Conservation (phyloP, 768 basidiomycete genomes). For the Phallus indusiatus region DNA sequence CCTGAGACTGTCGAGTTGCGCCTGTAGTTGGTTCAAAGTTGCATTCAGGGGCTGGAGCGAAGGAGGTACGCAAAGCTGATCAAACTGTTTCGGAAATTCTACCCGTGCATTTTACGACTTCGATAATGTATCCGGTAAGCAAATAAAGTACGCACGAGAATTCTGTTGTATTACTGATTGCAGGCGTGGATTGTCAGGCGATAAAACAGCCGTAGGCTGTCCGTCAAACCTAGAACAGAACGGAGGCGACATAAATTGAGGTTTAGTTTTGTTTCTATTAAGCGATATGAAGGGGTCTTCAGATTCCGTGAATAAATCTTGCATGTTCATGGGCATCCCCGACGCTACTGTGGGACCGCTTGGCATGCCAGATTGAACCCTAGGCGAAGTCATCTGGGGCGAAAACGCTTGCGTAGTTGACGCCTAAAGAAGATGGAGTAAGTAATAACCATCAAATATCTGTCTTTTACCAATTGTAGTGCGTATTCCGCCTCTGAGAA, state of each 20-base stretch:
- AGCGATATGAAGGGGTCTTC: neutral
- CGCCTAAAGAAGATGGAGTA: neutral
- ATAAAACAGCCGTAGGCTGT: neutral
- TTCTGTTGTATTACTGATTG: neutral
- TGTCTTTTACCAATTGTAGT: neutral
- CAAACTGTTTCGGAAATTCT: neutral
- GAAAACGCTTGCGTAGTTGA: too few relatives aligned
- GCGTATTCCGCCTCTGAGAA: neutral
- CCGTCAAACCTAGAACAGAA: neutral
- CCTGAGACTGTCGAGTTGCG: slow-evolving; percentile 3
- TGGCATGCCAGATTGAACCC: neutral
- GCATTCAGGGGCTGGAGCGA: slow-evolving; percentile 1
- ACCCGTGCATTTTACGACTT: too few relatives aligned
- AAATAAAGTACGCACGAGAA: neutral
- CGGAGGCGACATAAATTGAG: neutral
- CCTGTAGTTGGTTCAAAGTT: slow-evolving; percentile 1
- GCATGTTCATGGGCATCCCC: neutral
- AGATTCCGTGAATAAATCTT: neutral
- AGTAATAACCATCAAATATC: neutral
- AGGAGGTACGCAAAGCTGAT: neutral
- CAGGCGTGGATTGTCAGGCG: neutral
- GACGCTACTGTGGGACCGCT: neutral
- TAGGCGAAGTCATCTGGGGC: neutral
- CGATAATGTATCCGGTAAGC: neutral
- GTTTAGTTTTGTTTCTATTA: neutral